phyloP scores from a whole-genome alignment of 2,329 filamentous ascomycete species.

The Microthyrium microscopicum region DNA sequence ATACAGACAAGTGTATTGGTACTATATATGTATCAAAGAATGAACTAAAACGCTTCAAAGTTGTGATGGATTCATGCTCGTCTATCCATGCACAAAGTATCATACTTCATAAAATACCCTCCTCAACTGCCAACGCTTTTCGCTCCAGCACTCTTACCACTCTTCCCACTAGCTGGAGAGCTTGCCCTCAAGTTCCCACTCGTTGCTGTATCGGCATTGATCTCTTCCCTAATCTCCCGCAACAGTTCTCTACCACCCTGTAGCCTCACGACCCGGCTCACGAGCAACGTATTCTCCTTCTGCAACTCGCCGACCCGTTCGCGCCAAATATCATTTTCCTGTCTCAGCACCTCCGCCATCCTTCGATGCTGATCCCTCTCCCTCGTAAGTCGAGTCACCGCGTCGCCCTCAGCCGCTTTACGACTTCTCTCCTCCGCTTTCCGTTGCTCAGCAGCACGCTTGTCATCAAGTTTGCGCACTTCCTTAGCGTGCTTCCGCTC shows the following conservation, averaged over 20 bases:
- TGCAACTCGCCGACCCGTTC: conserved; percentile 38
- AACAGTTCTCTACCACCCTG: conserved; percentile 19
- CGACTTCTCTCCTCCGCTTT: conserved; percentile 32
- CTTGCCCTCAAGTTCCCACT: too few relatives aligned
- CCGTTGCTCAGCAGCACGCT: conserved; percentile 43
- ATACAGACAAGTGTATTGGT: too few relatives aligned
- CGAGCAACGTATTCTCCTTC: conserved; percentile 38
- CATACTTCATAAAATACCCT: too few relatives aligned
- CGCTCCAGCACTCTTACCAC: too few relatives aligned
- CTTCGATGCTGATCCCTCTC: conserved; percentile 30
- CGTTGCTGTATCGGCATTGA: too few relatives aligned
- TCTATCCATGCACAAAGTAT: too few relatives aligned
- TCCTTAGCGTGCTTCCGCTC: conserved; percentile 51
- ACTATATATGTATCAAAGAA: too few relatives aligned
- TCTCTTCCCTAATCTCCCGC: conserved; percentile 3
- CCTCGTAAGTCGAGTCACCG: conserved; percentile 28
- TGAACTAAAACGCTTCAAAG: too few relatives aligned
- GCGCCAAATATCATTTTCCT: conserved; percentile 33
- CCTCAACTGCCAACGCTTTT: too few relatives aligned
- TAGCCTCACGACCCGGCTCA: conserved; percentile 27
- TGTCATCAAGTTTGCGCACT: conserved; percentile 46
- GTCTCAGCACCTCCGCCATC: conserved; percentile 28
- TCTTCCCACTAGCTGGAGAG: too few relatives aligned
- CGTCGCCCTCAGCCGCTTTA: conserved; percentile 30
- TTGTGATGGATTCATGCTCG: too few relatives aligned